Conservation (phyloP, 805 yeast species). For the Candida xyloterini region DNA sequence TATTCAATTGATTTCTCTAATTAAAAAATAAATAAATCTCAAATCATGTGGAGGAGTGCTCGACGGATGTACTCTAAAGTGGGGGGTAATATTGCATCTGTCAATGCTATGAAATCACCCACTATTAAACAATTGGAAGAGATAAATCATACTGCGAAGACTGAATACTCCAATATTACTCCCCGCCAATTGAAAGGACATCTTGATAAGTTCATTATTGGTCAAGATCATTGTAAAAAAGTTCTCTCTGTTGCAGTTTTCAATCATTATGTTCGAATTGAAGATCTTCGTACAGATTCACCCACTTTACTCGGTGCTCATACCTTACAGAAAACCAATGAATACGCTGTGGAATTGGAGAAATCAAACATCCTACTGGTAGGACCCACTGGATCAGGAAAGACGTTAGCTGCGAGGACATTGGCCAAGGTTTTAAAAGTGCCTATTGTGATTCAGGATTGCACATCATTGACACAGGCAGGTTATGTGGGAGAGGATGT, state of each 20-base stretch:
- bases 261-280: slow-evolving; percentile 51
- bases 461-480: slow-evolving; percentile 61
- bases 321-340: slow-evolving; percentile 16
- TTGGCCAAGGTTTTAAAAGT: slow-evolving; percentile 50
- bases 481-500: slow-evolving; percentile 67
- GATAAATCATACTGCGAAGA: not conserved
- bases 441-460: slow-evolving; percentile 58
- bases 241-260: slow-evolving; percentile 61
- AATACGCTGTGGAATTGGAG: slow-evolving; percentile 43
- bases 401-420: slow-evolving; percentile 54
- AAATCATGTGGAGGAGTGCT: slow-evolving; percentile 6
- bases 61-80: slow-evolving; percentile 3
- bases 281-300: slow-evolving; percentile 29
- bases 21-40: too few relatives aligned
- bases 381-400: slow-evolving; percentile 65
- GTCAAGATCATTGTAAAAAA: slow-evolving; percentile 54
- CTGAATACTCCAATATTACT: slow-evolving; percentile 36
- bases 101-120: slow-evolving; percentile 4
- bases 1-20: not conserved
- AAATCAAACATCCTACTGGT: slow-evolving; percentile 54
- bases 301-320: slow-evolving; percentile 13
- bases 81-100: not conserved
- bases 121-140: slow-evolving; percentile 1
- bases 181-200: slow-evolving; percentile 44
- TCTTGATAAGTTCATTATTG: slow-evolving; percentile 52